Percentiles rank a stretch among this genome's conserved stretches.
Conservation (phyloP, 495 filamentous ascomycete species). For the Penicillium maclennaniae region DNA sequence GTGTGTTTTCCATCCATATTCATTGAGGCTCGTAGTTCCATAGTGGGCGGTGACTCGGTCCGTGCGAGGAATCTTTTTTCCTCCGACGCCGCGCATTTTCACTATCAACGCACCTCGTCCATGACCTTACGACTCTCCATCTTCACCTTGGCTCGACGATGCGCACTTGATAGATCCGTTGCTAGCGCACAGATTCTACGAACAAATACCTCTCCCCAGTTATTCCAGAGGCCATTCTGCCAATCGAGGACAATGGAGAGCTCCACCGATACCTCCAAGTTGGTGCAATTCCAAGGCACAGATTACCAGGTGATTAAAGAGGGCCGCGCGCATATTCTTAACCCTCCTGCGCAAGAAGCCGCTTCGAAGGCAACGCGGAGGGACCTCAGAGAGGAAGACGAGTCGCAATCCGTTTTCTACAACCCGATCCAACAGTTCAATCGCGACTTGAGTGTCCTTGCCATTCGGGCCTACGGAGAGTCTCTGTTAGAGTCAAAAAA, state of each 20-base stretch:
- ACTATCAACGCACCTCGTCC: constrained; percentile 3
- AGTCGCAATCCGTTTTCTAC: constrained; percentile 84
- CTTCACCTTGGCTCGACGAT: constrained; percentile 7
- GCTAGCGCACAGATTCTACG: background rate
- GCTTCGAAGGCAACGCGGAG: constrained; percentile 40
- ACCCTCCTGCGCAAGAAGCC: constrained; percentile 48
- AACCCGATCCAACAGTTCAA: constrained; percentile 99
- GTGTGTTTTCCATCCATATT: background rate
- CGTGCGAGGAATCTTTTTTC: constrained; percentile 23
- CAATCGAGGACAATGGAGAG: constrained; percentile 19
- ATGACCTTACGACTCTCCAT: constrained; percentile 14
- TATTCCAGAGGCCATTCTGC: constrained; percentile 1
- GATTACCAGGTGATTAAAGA: constrained; percentile 64
- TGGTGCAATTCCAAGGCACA: constrained; percentile 42
- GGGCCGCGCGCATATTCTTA: constrained; percentile 63
- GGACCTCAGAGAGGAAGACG: constrained; percentile 45
- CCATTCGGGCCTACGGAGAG: constrained; percentile 79
- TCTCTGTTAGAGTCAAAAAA: constrained; percentile 50
- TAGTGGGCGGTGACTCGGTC: constrained; percentile 10
- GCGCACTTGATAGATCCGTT: constrained; percentile 6
- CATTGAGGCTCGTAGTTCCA: background rate
- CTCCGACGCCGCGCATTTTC: constrained; percentile 4
- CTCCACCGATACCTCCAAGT: constrained; percentile 9
- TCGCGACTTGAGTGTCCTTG: constrained; percentile 86
- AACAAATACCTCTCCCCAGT: background rate